A percentile compares a stretch with the other conserved stretches of the same genome.
phyloP scores from a whole-genome alignment of 345 rosid species.

The Boechera stricta region DNA sequence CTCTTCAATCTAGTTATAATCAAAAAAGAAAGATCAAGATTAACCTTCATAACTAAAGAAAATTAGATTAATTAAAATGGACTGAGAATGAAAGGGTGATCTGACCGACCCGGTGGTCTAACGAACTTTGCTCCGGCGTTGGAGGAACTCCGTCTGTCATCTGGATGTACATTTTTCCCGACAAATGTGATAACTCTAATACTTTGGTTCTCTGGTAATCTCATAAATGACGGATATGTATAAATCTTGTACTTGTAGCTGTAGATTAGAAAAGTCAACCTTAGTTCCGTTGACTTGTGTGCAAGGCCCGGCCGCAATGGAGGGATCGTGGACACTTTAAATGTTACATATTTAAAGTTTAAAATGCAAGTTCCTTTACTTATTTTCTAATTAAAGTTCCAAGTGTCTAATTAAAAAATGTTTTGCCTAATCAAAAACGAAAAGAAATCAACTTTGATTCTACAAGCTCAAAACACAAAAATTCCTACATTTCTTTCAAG shows the following conservation, averaged over 20 bases:
- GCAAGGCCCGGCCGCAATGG: slow-evolving; percentile 24
- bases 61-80: background rate
- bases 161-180: slow-evolving; percentile 39
- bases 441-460: slow-evolving; percentile 7
- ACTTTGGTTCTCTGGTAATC: background rate
- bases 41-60: background rate
- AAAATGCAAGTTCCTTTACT: slow-evolving; percentile 14
- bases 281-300: slow-evolving; percentile 36
- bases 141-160: slow-evolving; percentile 44
- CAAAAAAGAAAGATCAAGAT: background rate
- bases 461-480: slow-evolving; percentile 28
- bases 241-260: background rate
- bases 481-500: slow-evolving; percentile 2
- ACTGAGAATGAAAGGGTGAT: slow-evolving; percentile 3
- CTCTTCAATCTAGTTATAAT: slow-evolving; percentile 16
- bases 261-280: slow-evolving; percentile 20
- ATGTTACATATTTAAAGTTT: background rate
- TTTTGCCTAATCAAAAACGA: background rate
- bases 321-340: slow-evolving; percentile 40
- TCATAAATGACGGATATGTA: background rate
- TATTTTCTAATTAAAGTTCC: slow-evolving; percentile 23
- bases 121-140: slow-evolving; percentile 38
- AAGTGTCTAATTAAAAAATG: background rate
- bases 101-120: slow-evolving; percentile 40
- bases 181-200: slow-evolving; percentile 9